phyloP scores from a whole-genome alignment of 257 asterid genomes.

The Rauvolfia tetraphylla region DNA sequence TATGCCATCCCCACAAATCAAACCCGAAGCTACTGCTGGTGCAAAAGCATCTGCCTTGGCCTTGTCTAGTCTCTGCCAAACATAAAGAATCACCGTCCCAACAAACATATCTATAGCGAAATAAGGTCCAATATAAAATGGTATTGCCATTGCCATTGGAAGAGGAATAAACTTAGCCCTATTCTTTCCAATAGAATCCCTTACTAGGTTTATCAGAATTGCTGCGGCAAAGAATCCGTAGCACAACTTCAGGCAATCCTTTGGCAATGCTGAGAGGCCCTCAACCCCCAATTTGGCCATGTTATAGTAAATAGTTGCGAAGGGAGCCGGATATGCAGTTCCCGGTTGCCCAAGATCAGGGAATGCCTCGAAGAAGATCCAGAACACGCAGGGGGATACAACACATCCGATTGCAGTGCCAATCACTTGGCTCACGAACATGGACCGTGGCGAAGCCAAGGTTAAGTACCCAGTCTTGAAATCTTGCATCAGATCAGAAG shows the following conservation, averaged over 20 bases:
- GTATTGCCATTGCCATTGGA: slow-evolving; percentile 83
- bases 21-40: slow-evolving; percentile 63
- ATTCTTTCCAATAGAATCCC: slow-evolving; percentile 49
- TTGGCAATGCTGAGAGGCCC: slow-evolving; percentile 60
- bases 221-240: slow-evolving; percentile 55
- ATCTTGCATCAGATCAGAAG: slow-evolving; percentile 62
- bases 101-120: slow-evolving; percentile 66
- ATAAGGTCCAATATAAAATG: slow-evolving; percentile 56
- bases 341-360: slow-evolving; percentile 45
- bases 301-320: slow-evolving; percentile 42
- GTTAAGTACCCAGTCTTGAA: slow-evolving; percentile 70
- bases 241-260: slow-evolving; percentile 51
- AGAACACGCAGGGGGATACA: slow-evolving; percentile 57
- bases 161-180: slow-evolving; percentile 48
- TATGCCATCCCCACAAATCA: slow-evolving; percentile 64
- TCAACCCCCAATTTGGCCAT: slow-evolving; percentile 66
- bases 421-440: slow-evolving; percentile 69
- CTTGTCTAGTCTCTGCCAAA: slow-evolving; percentile 52
- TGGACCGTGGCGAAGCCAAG: slow-evolving; percentile 62
- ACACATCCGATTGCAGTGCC: slow-evolving; percentile 71
- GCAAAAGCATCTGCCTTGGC: slow-evolving; percentile 58
- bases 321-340: slow-evolving; percentile 60
- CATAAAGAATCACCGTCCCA: slow-evolving; percentile 52
- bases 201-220: slow-evolving; percentile 38
- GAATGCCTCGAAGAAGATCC: slow-evolving; percentile 58